Evolutionary conservation across 2,329 filamentous ascomycete genomes (phyloP).

Genomic region (Plenodomus lindquistii): DNA sequence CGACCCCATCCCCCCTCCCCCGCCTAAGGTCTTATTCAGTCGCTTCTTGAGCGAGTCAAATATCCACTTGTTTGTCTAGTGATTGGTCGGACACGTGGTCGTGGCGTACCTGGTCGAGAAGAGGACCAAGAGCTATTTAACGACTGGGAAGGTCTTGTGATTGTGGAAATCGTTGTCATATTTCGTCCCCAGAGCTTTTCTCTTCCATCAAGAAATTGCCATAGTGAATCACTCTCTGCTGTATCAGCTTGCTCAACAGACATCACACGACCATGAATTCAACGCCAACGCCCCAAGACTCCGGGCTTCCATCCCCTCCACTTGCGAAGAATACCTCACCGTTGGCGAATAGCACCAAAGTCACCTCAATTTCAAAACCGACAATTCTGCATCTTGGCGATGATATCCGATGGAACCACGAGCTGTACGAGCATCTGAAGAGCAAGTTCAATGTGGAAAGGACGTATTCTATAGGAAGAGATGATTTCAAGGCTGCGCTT

Average conservation of each 20-base stretch:
- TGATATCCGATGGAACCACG: conserved; percentile 51
- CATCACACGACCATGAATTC: conserved; percentile 19
- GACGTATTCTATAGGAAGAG: conserved; percentile 44
- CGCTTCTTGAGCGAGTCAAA: background rate
- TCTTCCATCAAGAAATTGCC: too few relatives aligned
- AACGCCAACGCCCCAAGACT: conserved; percentile 32
- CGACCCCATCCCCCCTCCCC: too few relatives aligned
- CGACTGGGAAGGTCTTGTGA: background rate
- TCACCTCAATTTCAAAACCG: conserved; percentile 27
- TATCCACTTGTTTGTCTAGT: background rate
- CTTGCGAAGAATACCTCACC: background rate
- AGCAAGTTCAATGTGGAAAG: conserved; percentile 45
- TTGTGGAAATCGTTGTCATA: background rate
- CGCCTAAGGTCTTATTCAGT: too few relatives aligned
- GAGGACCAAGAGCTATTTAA: background rate
- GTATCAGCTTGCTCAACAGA: too few relatives aligned
- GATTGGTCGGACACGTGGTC: background rate
- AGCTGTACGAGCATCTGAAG: conserved; percentile 44
- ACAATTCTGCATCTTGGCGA: conserved; percentile 51
- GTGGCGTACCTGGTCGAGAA: background rate
- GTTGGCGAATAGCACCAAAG: background rate
- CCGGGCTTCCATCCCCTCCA: conserved; percentile 24
- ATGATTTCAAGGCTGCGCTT: conserved; percentile 47
- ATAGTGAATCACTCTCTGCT: too few relatives aligned
- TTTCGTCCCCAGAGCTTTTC: too few relatives aligned